Evolutionary conservation across 768 basidiomycete genomes (phyloP).

Genomic region (Strobilomyces confusus): DNA sequence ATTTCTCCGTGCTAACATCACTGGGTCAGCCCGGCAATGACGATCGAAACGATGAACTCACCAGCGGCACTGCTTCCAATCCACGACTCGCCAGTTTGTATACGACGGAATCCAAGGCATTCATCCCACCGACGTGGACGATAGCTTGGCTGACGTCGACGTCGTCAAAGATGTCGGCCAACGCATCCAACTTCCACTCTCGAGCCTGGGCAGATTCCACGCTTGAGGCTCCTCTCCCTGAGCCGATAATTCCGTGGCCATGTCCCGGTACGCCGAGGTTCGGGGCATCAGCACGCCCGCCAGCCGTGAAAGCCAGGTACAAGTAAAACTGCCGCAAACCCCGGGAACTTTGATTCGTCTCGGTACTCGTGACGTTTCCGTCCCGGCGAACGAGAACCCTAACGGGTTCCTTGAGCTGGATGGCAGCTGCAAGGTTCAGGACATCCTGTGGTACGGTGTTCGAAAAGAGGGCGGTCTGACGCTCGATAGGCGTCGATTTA

Average conservation of each 20-base stretch:
- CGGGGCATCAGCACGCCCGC: slow-evolving; percentile 59
- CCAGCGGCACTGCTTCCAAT: slow-evolving; percentile 84
- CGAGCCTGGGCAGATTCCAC: slow-evolving; percentile 82
- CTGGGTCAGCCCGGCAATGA: slow-evolving; percentile 9
- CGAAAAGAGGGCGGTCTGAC: slow-evolving; percentile 92
- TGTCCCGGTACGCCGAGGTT: slow-evolving; percentile 41
- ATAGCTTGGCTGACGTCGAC: slow-evolving; percentile 76
- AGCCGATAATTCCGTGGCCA: slow-evolving; percentile 88
- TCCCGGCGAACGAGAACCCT: slow-evolving; percentile 95
- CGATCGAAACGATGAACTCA: slow-evolving; percentile 40
- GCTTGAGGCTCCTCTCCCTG: slow-evolving; percentile 76
- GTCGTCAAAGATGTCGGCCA: slow-evolving; percentile 87
- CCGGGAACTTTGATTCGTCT: slow-evolving; percentile 69
- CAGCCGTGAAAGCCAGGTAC: slow-evolving; percentile 91
- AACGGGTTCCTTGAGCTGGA: slow-evolving; percentile 93
- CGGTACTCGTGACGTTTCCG: slow-evolving; percentile 70
- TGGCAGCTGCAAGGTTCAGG: slow-evolving; percentile 87
- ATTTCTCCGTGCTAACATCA: slow-evolving; percentile 81
- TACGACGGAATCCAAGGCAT: slow-evolving; percentile 80
- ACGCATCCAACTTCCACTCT: slow-evolving; percentile 93
- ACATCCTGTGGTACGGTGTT: slow-evolving; percentile 99
- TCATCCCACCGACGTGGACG: slow-evolving; percentile 87
- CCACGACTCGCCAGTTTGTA: slow-evolving; percentile 86
- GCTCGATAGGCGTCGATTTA: slow-evolving; percentile 50
- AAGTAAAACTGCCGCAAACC: slow-evolving; percentile 95